Evolutionary conservation across 164 flowering plant species (phyloP).

Genomic region (Protea cynaroides): DNA sequence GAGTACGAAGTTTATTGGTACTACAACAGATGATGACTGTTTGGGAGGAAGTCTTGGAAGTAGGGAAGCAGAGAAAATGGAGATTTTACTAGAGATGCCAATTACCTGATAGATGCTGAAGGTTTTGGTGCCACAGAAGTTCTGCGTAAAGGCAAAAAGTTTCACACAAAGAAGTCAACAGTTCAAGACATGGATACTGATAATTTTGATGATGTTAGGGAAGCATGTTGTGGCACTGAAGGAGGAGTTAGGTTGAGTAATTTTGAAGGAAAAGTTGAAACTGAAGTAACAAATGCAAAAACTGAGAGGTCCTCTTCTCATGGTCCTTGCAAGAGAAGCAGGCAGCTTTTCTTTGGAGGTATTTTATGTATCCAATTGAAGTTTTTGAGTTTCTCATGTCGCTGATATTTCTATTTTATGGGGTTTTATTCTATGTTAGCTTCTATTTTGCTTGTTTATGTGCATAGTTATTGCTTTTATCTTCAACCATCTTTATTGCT

Average conservation of each 20-base stretch:
- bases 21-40: conserved; percentile 38
- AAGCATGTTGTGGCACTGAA: conserved; percentile 75
- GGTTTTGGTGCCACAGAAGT: conserved; percentile 23
- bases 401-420: not conserved
- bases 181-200: conserved; percentile 27
- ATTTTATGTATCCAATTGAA: not conserved
- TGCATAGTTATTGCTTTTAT: no score
- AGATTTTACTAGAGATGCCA: conserved; percentile 30
- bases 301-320: conserved; percentile 27
- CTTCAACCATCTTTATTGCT: no score
- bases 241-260: conserved; percentile 36
- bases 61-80: conserved; percentile 60
- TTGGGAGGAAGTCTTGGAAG: conserved; percentile 55
- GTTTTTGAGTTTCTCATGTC: not conserved
- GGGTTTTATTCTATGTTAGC: not conserved
- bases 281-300: conserved; percentile 34
- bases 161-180: conserved; percentile 29
- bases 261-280: conserved; percentile 30
- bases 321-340: conserved; percentile 44
- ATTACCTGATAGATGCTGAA: conserved; percentile 26
- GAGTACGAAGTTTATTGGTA: conserved; percentile 24
- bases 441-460: not conserved
- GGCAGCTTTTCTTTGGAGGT: conserved; percentile 48
- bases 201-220: conserved; percentile 44
- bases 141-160: conserved; percentile 33